Conservation (phyloP, 768 basidiomycete species). For the Termitomyces sp. region DNA sequence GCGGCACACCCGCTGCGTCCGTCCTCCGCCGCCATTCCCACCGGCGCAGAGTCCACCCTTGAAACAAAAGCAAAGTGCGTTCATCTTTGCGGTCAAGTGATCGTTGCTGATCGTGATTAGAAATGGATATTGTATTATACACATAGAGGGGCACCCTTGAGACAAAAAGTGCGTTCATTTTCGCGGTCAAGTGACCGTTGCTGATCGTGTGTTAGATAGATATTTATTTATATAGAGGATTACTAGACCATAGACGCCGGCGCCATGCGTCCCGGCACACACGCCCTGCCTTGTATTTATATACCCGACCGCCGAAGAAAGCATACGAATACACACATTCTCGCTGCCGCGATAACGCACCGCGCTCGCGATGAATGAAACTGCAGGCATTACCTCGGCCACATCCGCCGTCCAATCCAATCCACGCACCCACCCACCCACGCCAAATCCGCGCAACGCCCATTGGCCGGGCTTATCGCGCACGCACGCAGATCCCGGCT, state of each 20-base stretch:
- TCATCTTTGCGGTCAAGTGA: neutral
- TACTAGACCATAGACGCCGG: constrained; percentile 2
- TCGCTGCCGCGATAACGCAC: too few species aligned
- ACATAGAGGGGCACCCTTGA: too few species aligned
- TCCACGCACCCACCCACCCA: too few species aligned
- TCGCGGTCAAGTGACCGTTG: too few species aligned
- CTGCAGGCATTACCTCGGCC: neutral
- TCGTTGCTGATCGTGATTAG: neutral
- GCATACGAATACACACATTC: too few species aligned
- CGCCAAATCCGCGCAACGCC: constrained; percentile 6
- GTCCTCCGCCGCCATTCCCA: constrained; percentile 13
- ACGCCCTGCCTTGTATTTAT: neutral
- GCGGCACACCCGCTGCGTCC: constrained; percentile 8
- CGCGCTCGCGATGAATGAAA: neutral
- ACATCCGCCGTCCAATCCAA: neutral
- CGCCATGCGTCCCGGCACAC: neutral
- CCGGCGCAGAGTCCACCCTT: constrained; percentile 15
- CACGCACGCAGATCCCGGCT: too few species aligned
- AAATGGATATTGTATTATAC: neutral
- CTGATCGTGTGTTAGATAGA: too few species aligned
- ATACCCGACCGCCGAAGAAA: neutral
- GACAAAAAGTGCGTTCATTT: too few species aligned
- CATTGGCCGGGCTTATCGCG: constrained; percentile 9
- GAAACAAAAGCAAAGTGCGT: neutral
- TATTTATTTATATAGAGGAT: too few species aligned